Percentiles rank a stretch among this genome's conserved stretches.
Evolutionary conservation across 805 yeast genomes (phyloP).

Genomic region (Saccharomycopsis olivae): DNA sequence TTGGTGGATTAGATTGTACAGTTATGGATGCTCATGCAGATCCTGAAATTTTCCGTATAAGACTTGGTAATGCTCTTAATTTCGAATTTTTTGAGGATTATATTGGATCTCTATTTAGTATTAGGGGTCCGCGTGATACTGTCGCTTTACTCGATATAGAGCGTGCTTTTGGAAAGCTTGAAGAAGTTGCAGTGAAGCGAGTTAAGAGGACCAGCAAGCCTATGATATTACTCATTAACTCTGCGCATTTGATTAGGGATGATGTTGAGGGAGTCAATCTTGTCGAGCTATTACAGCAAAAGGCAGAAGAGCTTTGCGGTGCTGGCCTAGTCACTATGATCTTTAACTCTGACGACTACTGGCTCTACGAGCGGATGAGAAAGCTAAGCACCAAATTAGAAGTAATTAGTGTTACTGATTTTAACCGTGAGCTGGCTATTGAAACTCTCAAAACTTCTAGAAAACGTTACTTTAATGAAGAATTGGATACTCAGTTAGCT

Average conservation of each 20-base stretch:
- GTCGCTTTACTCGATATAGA: slow-evolving; percentile 76
- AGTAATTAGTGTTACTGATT: slow-evolving; percentile 56
- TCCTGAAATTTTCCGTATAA: slow-evolving; percentile 67
- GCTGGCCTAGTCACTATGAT: slow-evolving; percentile 58
- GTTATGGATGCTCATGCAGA: slow-evolving; percentile 78
- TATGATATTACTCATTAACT: slow-evolving; percentile 58
- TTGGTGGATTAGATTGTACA: slow-evolving; percentile 53
- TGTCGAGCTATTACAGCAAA: slow-evolving; percentile 69
- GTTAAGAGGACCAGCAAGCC: slow-evolving; percentile 39
- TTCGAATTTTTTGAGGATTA: slow-evolving; percentile 73
- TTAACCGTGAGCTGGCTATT: slow-evolving; percentile 43
- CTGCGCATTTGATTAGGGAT: slow-evolving; percentile 63
- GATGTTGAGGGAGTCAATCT: slow-evolving; percentile 64
- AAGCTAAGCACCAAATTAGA: slow-evolving; percentile 65
- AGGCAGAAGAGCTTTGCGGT: slow-evolving; percentile 70
- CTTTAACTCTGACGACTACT: slow-evolving; percentile 71
- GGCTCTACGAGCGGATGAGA: slow-evolving; percentile 74
- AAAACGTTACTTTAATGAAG: slow-evolving; percentile 27
- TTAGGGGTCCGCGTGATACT: slow-evolving; percentile 77
- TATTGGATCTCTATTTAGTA: slow-evolving; percentile 70
- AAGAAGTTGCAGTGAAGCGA: slow-evolving; percentile 53
- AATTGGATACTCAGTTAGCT: slow-evolving; percentile 33
- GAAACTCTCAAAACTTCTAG: slow-evolving; percentile 46
- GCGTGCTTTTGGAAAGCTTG: slow-evolving; percentile 67
- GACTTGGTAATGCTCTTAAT: slow-evolving; percentile 67